phyloP scores from a whole-genome alignment of 2,329 filamentous ascomycete species.

The Cercospora nicotianae region DNA sequence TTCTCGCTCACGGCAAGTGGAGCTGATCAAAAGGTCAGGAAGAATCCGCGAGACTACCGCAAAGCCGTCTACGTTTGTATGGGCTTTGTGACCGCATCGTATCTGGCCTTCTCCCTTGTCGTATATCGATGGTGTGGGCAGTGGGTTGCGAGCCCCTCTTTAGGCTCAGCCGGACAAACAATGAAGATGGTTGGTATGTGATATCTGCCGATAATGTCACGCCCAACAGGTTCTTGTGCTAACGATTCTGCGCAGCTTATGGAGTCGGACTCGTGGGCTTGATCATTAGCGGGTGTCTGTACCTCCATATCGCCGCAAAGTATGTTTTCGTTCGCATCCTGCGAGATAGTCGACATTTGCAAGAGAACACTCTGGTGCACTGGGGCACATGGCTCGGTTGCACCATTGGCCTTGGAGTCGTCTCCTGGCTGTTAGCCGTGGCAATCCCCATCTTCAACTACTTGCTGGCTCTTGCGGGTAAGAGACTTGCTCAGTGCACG shows the following conservation, averaged over 20 bases:
- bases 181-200: constrained; percentile 56
- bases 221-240: background rate
- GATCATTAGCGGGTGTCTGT: constrained; percentile 51
- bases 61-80: constrained; percentile 62
- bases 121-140: constrained; percentile 63
- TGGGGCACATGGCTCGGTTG: constrained; percentile 55
- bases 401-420: constrained; percentile 44
- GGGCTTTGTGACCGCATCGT: constrained; percentile 57
- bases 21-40: constrained; percentile 22
- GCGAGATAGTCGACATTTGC: constrained; percentile 53
- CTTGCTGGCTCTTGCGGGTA: constrained; percentile 51
- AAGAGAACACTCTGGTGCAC: constrained; percentile 53
- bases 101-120: constrained; percentile 60
- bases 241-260: constrained; percentile 43
- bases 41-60: constrained; percentile 57
- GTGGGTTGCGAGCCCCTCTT: constrained; percentile 62
- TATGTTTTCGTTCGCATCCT: constrained; percentile 59
- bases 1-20: constrained; percentile 28
- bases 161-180: constrained; percentile 59
- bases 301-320: constrained; percentile 55
- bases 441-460: constrained; percentile 59
- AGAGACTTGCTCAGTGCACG: constrained; percentile 14
- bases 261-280: constrained; percentile 59
- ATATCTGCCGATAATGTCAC: background rate
- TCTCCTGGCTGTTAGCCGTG: constrained; percentile 55